Evolutionary conservation across 1,284 basidiomycete species (phyloP).

Genomic region (Phaffia rhodozyma): DNA sequence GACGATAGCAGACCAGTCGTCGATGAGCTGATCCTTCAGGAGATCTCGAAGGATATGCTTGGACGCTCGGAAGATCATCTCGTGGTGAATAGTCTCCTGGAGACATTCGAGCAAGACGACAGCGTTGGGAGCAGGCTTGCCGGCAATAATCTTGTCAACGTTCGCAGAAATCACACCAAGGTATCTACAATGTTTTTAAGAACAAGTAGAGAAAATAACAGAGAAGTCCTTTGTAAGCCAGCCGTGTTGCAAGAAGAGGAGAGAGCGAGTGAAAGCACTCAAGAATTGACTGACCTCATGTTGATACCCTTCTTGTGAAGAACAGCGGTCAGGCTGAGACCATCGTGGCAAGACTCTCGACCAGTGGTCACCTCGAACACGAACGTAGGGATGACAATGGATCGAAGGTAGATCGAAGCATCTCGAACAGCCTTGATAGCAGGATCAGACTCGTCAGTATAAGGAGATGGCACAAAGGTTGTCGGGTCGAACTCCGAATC

Average conservation of each 20-base stretch:
- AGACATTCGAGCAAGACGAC: conserved; percentile 31
- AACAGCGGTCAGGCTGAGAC: conserved; percentile 38
- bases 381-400: conserved; percentile 38
- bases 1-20: conserved; percentile 35
- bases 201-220: not conserved
- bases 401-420: conserved; percentile 41
- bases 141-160: conserved; percentile 34
- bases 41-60: conserved; percentile 43
- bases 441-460: conserved; percentile 40
- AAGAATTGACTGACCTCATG: conserved; percentile 33
- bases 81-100: conserved; percentile 37
- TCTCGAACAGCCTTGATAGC: conserved; percentile 43
- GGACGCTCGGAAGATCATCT: conserved; percentile 45
- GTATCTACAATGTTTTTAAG: conserved; percentile 27
- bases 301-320: conserved; percentile 47
- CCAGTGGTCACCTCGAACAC: conserved; percentile 41
- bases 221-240: not conserved
- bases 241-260: not conserved
- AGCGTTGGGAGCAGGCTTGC: conserved; percentile 27
- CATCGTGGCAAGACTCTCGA: conserved; percentile 40
- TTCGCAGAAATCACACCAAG: conserved; percentile 39
- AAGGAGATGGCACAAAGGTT: conserved; percentile 24
- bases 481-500: conserved; percentile 6
- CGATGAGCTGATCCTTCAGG: conserved; percentile 31
- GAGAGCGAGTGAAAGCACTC: not conserved